Conservation (phyloP, 1,284 basidiomycete species). For the Ganoderma boninense region DNA sequence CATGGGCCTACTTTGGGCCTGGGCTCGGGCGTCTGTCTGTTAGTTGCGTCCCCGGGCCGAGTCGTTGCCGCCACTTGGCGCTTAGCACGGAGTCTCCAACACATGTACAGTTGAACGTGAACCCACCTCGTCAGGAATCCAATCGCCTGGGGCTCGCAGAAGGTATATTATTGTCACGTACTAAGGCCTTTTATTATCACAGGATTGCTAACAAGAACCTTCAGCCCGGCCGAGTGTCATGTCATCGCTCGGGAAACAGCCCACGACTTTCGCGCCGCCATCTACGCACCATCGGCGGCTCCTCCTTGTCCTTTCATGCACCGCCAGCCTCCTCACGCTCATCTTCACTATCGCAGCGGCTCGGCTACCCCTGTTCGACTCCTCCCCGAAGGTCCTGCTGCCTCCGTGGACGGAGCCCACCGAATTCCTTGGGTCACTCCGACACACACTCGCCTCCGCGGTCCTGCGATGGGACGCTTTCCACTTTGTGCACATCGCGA, state of each 20-base stretch:
- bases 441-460: constrained; percentile 36
- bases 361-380: constrained; percentile 50
- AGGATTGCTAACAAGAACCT: neutral
- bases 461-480: constrained; percentile 91
- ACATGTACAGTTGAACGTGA: no score
- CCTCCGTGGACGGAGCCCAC: constrained; percentile 19
- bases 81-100: neutral
- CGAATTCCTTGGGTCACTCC: constrained; percentile 11
- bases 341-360: constrained; percentile 42
- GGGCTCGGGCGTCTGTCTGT: no score
- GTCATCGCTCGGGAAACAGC: constrained; percentile 9
- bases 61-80: no score
- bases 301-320: constrained; percentile 11
- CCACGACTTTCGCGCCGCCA: neutral
- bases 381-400: constrained; percentile 50
- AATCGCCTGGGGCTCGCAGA: neutral
- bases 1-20: no score
- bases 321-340: constrained; percentile 19
- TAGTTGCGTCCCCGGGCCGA: no score
- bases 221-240: neutral
- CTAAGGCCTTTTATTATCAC: no score
- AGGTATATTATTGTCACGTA: neutral
- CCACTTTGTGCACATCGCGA: constrained; percentile 79
- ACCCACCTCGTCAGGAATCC: neutral
- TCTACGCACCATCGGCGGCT: constrained; percentile 1